These are phyloP conservation scores for Blepharisma stoltei DNA, from an alignment of 73 alveolate species.

Conservation along the genomic window DNA sequence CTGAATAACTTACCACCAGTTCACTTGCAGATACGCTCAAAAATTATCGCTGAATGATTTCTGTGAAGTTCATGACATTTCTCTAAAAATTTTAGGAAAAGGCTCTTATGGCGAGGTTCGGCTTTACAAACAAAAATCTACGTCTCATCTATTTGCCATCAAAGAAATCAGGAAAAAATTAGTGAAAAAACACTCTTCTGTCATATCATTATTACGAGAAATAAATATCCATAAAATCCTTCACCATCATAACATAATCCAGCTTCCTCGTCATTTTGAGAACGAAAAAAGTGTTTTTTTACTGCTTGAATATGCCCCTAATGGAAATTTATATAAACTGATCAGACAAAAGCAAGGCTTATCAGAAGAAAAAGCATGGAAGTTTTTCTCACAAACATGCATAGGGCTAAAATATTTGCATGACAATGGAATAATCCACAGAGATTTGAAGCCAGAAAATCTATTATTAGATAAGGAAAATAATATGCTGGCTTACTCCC, in stretches of 20 bases:
- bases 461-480: constrained; percentile 67
- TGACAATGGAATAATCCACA: constrained; percentile 55
- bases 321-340: constrained; percentile 70
- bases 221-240: constrained; percentile 70
- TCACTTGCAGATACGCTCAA: too few species aligned
- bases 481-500: too few species aligned
- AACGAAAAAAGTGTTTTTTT: constrained; percentile 62
- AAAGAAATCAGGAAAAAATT: constrained; percentile 63
- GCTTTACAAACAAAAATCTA: constrained; percentile 53
- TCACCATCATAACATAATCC: constrained; percentile 70
- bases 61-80: not conserved
- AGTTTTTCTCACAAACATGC: constrained; percentile 55
- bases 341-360: constrained; percentile 48
- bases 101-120: constrained; percentile 84
- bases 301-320: constrained; percentile 76
- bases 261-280: constrained; percentile 41
- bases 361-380: constrained; percentile 67
- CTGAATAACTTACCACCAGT: too few species aligned
- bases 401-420: constrained; percentile 62
- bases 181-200: constrained; percentile 36
- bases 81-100: constrained; percentile 48
- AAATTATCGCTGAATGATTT: not conserved
- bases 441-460: constrained; percentile 91
- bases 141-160: constrained; percentile 63
- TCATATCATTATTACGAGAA: constrained; percentile 58